Percentiles rank a stretch among this genome's conserved stretches.
phyloP scores from a whole-genome alignment of 768 basidiomycete species.

The Macrocybe gigantea region DNA sequence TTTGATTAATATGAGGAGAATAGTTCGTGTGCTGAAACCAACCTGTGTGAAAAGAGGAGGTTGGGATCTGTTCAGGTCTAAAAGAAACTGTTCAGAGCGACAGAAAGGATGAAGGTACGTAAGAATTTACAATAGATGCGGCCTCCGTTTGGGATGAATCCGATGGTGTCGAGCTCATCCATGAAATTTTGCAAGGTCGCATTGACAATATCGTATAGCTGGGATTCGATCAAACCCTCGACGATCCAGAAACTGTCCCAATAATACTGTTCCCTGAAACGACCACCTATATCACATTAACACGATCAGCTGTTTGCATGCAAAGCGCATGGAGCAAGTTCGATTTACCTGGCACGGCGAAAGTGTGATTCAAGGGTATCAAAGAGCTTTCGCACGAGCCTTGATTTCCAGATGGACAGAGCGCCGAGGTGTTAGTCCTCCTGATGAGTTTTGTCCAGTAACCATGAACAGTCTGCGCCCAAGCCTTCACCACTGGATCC shows the following conservation, averaged over 20 bases:
- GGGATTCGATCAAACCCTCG: conserved; percentile 79
- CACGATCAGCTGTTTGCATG: neutral
- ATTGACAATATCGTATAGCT: conserved; percentile 67
- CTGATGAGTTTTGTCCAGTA: conserved; percentile 83
- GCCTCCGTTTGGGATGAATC: conserved; percentile 94
- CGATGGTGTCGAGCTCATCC: conserved; percentile 80
- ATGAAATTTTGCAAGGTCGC: conserved; percentile 88
- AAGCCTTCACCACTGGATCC: conserved; percentile 65
- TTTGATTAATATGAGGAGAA: neutral
- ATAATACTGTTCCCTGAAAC: conserved; percentile 82
- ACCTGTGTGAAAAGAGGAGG: conserved; percentile 86
- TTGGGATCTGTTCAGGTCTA: conserved; percentile 87
- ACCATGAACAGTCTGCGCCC: conserved; percentile 72
- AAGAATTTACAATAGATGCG: conserved; percentile 71
- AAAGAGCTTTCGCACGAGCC: conserved; percentile 73
- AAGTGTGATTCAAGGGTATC: conserved; percentile 88
- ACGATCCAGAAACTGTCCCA: conserved; percentile 80
- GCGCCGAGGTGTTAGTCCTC: conserved; percentile 59
- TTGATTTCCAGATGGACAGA: conserved; percentile 47
- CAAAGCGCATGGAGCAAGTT: neutral
- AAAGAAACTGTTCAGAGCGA: neutral
- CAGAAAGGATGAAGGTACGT: neutral
- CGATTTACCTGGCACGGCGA: conserved; percentile 78
- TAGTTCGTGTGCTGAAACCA: conserved; percentile 8
- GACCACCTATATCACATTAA: conserved; percentile 31